Evolutionary conservation across 2,329 filamentous ascomycete species (phyloP).

Genomic region (Fusarium irregulare): DNA sequence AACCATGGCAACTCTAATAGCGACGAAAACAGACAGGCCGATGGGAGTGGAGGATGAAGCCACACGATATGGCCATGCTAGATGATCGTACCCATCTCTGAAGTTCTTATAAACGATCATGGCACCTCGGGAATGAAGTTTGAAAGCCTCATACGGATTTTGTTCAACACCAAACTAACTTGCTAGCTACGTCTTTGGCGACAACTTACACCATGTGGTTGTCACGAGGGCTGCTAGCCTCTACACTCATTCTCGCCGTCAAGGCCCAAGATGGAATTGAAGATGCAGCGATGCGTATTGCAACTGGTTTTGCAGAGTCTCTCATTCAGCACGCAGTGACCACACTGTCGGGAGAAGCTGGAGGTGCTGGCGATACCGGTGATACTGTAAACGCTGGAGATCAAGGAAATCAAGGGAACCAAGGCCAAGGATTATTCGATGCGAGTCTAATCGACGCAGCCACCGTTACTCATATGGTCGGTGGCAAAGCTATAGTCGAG

Average conservation of each 20-base stretch:
- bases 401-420: constrained; percentile 4
- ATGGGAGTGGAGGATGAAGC: constrained; percentile 11
- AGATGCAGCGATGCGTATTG: constrained; percentile 25
- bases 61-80: constrained; percentile 3
- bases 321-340: constrained; percentile 27
- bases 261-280: constrained; percentile 31
- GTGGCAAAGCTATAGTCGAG: constrained; percentile 4
- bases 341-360: constrained; percentile 15
- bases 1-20: constrained; percentile 32
- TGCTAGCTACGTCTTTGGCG: constrained; percentile 22
- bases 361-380: constrained; percentile 7
- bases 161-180: constrained; percentile 18
- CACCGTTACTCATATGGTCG: constrained; percentile 6
- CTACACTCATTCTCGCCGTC: constrained; percentile 28
- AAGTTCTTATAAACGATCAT: constrained; percentile 27
- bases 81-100: neutral
- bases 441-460: constrained; percentile 19
- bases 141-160: constrained; percentile 1
- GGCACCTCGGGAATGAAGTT: neutral
- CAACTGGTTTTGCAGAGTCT: constrained; percentile 22
- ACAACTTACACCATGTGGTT: constrained; percentile 39
- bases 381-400: constrained; percentile 11
- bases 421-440: constrained; percentile 26
- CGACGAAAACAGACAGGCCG: constrained; percentile 32
- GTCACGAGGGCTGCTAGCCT: constrained; percentile 36